A percentile compares a stretch with the other conserved stretches of the same genome.
phyloP scores from a whole-genome alignment of 176 grass and related monocot species.

The Musa beccarii region DNA sequence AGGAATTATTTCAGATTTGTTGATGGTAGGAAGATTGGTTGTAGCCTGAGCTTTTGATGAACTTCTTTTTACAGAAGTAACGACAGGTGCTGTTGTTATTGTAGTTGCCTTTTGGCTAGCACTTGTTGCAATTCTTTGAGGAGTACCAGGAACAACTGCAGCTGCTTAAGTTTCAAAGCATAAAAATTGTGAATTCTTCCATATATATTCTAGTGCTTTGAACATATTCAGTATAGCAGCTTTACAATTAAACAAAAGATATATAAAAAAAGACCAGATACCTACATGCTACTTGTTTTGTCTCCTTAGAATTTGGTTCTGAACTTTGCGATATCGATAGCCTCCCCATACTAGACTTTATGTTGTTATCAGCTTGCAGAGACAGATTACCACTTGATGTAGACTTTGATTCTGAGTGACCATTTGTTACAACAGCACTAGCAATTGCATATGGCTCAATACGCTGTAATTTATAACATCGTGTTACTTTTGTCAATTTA shows the following conservation, averaged over 20 bases:
- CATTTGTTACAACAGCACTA: constrained; percentile 49
- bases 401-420: constrained; percentile 49
- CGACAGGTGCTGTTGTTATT: constrained; percentile 40
- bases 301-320: constrained; percentile 66
- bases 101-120: constrained; percentile 42
- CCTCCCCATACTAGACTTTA: constrained; percentile 58
- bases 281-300: constrained; percentile 61
- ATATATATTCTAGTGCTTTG: constrained; percentile 23
- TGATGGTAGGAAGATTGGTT: constrained; percentile 44
- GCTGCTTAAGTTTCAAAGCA: constrained; percentile 48
- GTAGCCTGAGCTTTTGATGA: constrained; percentile 45
- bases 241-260: constrained; percentile 11
- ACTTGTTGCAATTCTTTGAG: constrained; percentile 55
- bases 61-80: constrained; percentile 58
- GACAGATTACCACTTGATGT: constrained; percentile 32
- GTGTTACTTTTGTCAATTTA: constrained; percentile 11
- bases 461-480: constrained; percentile 40
- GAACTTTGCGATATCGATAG: constrained; percentile 68
- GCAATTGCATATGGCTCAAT: constrained; percentile 72
- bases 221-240: constrained; percentile 20
- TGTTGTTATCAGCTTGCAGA: constrained; percentile 63
- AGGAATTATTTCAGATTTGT: constrained; percentile 56
- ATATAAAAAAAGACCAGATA: constrained; percentile 20
- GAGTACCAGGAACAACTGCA: constrained; percentile 43
- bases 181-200: constrained; percentile 22